A percentile compares a stretch with the other conserved stretches of the same genome.
phyloP scores from a whole-genome alignment of 495 filamentous ascomycete genomes.

The Monascus purpureus region DNA sequence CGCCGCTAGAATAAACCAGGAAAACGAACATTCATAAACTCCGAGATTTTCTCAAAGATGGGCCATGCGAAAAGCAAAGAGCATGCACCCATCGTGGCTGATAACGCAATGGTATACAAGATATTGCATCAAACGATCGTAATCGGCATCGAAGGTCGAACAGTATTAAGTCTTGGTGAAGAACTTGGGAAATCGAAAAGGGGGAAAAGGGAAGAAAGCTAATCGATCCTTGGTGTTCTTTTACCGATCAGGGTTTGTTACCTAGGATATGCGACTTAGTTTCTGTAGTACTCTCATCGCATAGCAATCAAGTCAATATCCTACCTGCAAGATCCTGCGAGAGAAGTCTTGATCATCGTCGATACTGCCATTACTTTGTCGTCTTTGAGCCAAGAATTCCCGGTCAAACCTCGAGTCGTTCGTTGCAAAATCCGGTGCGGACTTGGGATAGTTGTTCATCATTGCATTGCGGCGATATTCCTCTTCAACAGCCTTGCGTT shows the following conservation, averaged over 20 bases:
- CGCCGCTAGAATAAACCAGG: conserved; percentile 15
- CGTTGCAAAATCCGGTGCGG: conserved; percentile 43
- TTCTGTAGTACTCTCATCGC: conserved; percentile 3
- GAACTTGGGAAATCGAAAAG: background rate
- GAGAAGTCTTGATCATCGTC: conserved; percentile 98
- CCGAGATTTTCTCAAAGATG: no score
- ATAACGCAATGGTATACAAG: conserved; percentile 1
- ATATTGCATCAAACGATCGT: conserved; percentile 1
- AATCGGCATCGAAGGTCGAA: no score
- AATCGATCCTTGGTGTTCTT: background rate
- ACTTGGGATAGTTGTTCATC: conserved; percentile 54
- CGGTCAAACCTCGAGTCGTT: conserved; percentile 81
- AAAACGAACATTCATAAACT: no score
- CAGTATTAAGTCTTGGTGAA: background rate
- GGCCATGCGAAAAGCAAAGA: no score
- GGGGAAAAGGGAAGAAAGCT: no score
- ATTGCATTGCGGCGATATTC: conserved; percentile 65
- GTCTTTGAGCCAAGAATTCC: conserved; percentile 63
- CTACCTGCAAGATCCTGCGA: conserved; percentile 82
- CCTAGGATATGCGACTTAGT: conserved; percentile 10
- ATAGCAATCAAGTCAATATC: no score
- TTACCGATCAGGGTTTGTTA: conserved; percentile 37
- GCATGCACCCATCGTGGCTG: conserved; percentile 1
- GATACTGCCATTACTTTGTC: conserved; percentile 93
- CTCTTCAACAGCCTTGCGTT: conserved; percentile 59